These are phyloP conservation scores for Gossypium trilobum DNA, from an alignment of 441 rosid species.

Conservation along the genomic window DNA sequence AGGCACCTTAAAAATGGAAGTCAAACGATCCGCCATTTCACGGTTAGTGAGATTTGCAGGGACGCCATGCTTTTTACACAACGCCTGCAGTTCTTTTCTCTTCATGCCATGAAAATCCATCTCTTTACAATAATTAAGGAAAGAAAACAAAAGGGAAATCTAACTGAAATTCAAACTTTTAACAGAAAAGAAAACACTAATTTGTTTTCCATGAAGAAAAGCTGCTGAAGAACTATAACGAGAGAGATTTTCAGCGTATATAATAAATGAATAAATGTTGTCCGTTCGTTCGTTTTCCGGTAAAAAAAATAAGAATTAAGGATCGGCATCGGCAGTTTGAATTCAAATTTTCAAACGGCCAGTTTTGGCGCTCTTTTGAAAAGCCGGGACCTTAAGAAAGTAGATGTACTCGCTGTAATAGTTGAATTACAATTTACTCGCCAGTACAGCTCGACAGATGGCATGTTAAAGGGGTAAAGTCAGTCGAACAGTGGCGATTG, in stretches of 20 bases:
- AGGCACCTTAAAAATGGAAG: conserved; percentile 33
- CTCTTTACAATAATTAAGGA: not conserved
- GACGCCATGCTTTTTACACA: conserved; percentile 53
- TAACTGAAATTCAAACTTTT: not conserved
- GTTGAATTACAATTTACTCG: not conserved
- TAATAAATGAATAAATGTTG: not conserved
- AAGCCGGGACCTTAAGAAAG: not conserved
- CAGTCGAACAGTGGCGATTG: not conserved
- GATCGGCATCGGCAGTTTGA: not conserved
- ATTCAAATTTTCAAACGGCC: not conserved
- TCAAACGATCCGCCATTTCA: conserved; percentile 44
- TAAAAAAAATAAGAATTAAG: no score
- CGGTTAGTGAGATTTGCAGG: conserved; percentile 46
- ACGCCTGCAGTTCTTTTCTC: conserved; percentile 45
- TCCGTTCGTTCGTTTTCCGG: not conserved
- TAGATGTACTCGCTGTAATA: not conserved
- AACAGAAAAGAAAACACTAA: not conserved
- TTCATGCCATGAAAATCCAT: conserved; percentile 48
- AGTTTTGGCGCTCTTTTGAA: conserved; percentile 7
- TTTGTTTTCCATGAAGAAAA: not conserved
- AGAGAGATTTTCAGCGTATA: not conserved
- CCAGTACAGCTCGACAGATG: not conserved
- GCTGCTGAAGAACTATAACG: not conserved
- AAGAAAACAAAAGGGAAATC: not conserved
- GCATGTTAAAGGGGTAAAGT: not conserved